Conservation (phyloP, 148 eudicot genomes). For the Persicaria tinctoria region DNA sequence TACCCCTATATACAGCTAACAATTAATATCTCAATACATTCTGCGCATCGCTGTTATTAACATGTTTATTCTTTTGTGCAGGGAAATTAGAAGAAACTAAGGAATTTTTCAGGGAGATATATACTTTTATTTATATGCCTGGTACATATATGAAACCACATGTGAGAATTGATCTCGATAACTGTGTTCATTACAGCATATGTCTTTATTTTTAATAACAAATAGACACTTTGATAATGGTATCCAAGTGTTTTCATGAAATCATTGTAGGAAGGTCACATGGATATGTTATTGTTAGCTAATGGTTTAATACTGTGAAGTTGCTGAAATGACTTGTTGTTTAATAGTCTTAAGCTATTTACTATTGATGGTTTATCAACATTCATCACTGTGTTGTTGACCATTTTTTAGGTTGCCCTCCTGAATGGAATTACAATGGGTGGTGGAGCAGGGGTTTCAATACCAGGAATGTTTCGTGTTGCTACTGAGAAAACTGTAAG, state of each 20-base stretch:
- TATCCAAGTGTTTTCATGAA: constrained; percentile 1
- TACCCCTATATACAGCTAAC: too few relatives aligned
- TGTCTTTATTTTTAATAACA: not conserved
- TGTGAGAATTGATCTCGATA: constrained; percentile 44
- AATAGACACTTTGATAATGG: not conserved
- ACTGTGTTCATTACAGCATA: not conserved
- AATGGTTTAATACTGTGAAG: not conserved
- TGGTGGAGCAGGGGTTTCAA: constrained; percentile 82
- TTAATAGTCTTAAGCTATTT: not conserved
- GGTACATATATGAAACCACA: constrained; percentile 92
- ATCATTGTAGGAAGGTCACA: not conserved
- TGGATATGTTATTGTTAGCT: not conserved
- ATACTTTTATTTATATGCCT: constrained; percentile 61
- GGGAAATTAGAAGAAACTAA: constrained; percentile 66
- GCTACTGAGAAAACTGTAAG: constrained; percentile 87
- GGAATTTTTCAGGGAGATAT: constrained; percentile 55
- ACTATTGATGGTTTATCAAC: not conserved
- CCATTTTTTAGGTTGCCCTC: constrained; percentile 57
- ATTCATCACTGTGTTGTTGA: not conserved
- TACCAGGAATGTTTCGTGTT: constrained; percentile 83
- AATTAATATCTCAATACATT: not conserved
- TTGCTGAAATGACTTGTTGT: not conserved
- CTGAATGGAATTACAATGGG: constrained; percentile 86
- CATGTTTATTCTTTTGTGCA: constrained; percentile 27
- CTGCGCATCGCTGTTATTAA: not conserved